phyloP scores from a whole-genome alignment of 2,329 filamentous ascomycete genomes.

The Septoria linicola region DNA sequence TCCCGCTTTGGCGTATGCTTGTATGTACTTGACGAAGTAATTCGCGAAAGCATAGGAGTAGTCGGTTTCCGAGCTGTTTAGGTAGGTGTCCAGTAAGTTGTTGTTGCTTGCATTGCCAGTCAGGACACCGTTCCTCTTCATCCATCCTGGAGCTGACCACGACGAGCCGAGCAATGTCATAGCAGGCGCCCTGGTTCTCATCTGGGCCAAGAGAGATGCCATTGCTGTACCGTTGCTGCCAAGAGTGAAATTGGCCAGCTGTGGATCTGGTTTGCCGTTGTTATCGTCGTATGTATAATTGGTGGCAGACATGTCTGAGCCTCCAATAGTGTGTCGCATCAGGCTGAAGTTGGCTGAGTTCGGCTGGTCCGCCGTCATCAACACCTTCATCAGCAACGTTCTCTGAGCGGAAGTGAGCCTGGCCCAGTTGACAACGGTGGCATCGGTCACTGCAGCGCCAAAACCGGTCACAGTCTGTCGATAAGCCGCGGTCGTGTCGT shows the following conservation, averaged over 20 bases:
- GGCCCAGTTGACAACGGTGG: constrained; percentile 24
- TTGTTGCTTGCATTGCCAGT: constrained; percentile 20
- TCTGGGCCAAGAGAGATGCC: constrained; percentile 20
- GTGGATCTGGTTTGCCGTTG: constrained; percentile 16
- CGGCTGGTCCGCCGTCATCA: constrained; percentile 17
- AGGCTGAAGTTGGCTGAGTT: constrained; percentile 24
- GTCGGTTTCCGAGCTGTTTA: constrained; percentile 17
- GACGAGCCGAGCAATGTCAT: constrained; percentile 24
- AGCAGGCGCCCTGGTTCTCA: constrained; percentile 16
- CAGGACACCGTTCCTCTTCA: constrained; percentile 22
- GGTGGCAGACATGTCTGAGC: constrained; percentile 22
- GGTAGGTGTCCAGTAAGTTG: constrained; percentile 23
- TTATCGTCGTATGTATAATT: constrained; percentile 29
- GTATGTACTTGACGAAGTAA: constrained; percentile 28
- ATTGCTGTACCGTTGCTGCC: constrained; percentile 24
- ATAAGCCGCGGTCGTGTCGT: constrained; percentile 27
- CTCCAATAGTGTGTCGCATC: constrained; percentile 26
- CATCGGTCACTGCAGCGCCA: constrained; percentile 26
- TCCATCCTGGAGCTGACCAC: constrained; percentile 28
- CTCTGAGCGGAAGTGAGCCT: constrained; percentile 16
- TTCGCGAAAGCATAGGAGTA: constrained; percentile 23
- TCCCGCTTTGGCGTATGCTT: constrained; percentile 22
- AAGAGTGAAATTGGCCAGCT: constrained; percentile 21
- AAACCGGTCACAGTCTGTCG: constrained; percentile 24
- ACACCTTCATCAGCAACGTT: constrained; percentile 14